phyloP scores from a whole-genome alignment of 441 rosid species.

The Gossypium trilobum region DNA sequence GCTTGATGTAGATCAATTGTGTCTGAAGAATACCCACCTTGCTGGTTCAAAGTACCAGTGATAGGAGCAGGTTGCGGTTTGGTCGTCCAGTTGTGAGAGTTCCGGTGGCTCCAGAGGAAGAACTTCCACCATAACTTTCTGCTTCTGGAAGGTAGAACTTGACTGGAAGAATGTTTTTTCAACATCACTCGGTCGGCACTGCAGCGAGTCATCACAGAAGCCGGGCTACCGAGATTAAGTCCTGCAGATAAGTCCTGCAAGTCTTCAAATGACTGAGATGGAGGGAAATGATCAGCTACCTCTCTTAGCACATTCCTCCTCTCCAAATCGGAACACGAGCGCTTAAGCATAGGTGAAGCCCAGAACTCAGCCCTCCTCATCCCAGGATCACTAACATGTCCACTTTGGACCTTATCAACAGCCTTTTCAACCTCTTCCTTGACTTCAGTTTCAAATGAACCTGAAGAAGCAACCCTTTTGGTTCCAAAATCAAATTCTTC shows the following conservation, averaged over 20 bases:
- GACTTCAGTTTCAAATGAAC: slow-evolving; percentile 24
- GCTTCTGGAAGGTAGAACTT: slow-evolving; percentile 81
- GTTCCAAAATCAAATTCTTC: slow-evolving; percentile 20
- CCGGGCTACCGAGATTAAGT: slow-evolving; percentile 35
- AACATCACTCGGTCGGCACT: slow-evolving; percentile 92
- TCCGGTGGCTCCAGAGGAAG: slow-evolving; percentile 93
- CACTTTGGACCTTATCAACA: slow-evolving; percentile 31
- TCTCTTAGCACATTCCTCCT: slow-evolving; percentile 31
- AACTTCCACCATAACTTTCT: slow-evolving; percentile 77
- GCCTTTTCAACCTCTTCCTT: slow-evolving; percentile 24
- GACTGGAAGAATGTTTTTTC: slow-evolving; percentile 85
- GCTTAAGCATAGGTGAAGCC: slow-evolving; percentile 63
- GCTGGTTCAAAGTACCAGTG: slow-evolving; percentile 36
- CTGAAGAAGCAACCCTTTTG: slow-evolving; percentile 18
- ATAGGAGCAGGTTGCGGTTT: slow-evolving; percentile 30
- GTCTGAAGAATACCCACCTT: slow-evolving; percentile 78
- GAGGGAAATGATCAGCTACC: slow-evolving; percentile 27
- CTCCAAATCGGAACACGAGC: slow-evolving; percentile 79
- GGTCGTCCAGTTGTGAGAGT: slow-evolving; percentile 36
- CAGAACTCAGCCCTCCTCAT: slow-evolving; percentile 43
- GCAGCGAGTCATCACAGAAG: slow-evolving; percentile 40
- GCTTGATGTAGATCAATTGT: slow-evolving; percentile 44
- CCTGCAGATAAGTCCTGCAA: slow-evolving; percentile 23
- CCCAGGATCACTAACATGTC: slow-evolving; percentile 86
- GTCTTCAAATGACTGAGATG: slow-evolving; percentile 32